These are phyloP conservation scores for Roridomyces roridus DNA, from an alignment of 768 basidiomycete species.

Conservation along the genomic window DNA sequence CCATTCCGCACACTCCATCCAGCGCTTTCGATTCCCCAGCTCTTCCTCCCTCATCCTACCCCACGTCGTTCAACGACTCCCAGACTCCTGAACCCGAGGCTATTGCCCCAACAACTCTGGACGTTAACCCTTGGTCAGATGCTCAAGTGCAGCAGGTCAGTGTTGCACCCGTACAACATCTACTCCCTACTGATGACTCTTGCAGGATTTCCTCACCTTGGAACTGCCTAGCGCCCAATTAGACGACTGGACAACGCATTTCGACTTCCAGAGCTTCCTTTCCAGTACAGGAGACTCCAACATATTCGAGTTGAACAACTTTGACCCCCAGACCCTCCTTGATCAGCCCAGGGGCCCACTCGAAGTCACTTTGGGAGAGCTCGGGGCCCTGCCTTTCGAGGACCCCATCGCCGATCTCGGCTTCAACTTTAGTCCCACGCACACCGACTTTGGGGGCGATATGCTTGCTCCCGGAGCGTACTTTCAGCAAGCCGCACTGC, in stretches of 20 bases:
- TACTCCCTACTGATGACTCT: not conserved
- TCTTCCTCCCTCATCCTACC: constrained; percentile 11
- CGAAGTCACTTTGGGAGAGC: constrained; percentile 41
- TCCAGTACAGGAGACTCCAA: constrained; percentile 37
- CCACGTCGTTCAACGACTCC: constrained; percentile 1
- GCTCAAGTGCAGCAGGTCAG: constrained; percentile 12
- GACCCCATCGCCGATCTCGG: constrained; percentile 28
- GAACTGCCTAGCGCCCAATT: constrained; percentile 17
- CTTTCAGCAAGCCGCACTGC: constrained; percentile 16
- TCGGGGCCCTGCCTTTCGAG: constrained; percentile 16
- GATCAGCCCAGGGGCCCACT: constrained; percentile 43
- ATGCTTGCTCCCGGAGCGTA: constrained; percentile 29
- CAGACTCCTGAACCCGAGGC: constrained; percentile 16
- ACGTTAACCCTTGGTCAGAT: constrained; percentile 8
- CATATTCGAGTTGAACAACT: constrained; percentile 41
- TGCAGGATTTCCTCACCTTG: constrained; percentile 31
- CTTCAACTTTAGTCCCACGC: constrained; percentile 9
- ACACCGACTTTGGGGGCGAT: constrained; percentile 20
- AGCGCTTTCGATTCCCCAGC: constrained; percentile 20
- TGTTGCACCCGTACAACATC: not conserved
- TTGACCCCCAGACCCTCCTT: constrained; percentile 37
- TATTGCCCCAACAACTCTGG: not conserved
- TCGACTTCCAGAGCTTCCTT: constrained; percentile 37
- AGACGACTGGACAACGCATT: constrained; percentile 20
- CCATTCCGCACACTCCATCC: constrained; percentile 21